phyloP scores from a whole-genome alignment of 208 protist species.

The Leptomonas pyrrhocoris region DNA sequence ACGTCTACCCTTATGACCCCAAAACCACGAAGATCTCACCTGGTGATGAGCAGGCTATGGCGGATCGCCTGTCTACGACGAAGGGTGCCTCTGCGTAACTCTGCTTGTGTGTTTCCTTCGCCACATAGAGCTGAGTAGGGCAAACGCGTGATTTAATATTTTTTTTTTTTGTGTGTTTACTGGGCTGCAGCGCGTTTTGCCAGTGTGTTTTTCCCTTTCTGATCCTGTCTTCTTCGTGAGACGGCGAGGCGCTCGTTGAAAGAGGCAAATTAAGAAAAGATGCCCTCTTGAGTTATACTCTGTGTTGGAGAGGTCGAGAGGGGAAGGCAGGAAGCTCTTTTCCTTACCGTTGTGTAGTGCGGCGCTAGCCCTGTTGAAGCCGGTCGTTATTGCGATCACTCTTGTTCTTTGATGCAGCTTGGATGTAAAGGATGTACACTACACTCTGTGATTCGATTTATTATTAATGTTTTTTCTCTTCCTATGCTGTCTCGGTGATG shows the following conservation, averaged over 20 bases:
- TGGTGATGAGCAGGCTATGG: constrained; percentile 65
- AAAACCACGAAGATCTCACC: constrained; percentile 65
- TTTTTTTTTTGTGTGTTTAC: not conserved
- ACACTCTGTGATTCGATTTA: not conserved
- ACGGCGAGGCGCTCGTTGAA: too few species aligned
- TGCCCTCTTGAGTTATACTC: too few species aligned
- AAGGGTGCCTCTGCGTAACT: constrained; percentile 27
- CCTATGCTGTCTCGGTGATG: not conserved
- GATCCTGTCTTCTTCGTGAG: too few species aligned
- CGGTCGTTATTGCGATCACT: constrained; percentile 10
- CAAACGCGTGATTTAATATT: not conserved
- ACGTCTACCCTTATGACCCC: constrained; percentile 85
- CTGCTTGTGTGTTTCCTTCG: constrained; percentile 13
- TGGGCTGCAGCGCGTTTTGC: too few species aligned
- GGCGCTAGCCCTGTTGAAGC: too few species aligned
- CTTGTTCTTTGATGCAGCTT: constrained; percentile 6
- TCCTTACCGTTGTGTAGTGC: too few species aligned
- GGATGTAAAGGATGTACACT: constrained; percentile 15
- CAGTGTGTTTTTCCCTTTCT: too few species aligned
- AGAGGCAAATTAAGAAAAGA: too few species aligned
- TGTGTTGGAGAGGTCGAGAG: too few species aligned
- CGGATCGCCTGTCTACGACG: constrained; percentile 74
- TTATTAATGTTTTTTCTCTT: constrained; percentile 8
- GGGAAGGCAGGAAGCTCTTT: too few species aligned
- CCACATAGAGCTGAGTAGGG: not conserved